A percentile compares a stretch with the other conserved stretches of the same genome.
phyloP scores from a whole-genome alignment of 306 rosid species.

The Oxytropis ochrocephala region DNA sequence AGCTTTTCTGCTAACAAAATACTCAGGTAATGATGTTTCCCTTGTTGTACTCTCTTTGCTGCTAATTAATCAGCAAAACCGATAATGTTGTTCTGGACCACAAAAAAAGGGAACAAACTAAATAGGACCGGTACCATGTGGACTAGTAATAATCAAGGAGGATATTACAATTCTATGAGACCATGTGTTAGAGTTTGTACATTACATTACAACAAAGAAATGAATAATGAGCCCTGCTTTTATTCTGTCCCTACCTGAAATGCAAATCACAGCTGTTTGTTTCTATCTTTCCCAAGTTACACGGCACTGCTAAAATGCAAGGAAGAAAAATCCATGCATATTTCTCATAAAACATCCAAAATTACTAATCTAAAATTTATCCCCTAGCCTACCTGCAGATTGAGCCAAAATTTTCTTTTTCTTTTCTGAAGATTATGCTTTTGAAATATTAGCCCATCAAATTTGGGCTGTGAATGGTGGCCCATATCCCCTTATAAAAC shows the following conservation, averaged over 20 bases:
- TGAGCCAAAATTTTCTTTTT: neutral
- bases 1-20: neutral
- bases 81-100: neutral
- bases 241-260: neutral
- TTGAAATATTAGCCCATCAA: slow-evolving; percentile 16
- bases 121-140: slow-evolving; percentile 21
- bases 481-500: neutral
- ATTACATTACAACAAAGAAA: neutral
- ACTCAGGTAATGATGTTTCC: slow-evolving; percentile 5
- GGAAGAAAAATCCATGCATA: neutral
- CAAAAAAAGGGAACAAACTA: neutral
- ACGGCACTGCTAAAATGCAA: slow-evolving; percentile 12
- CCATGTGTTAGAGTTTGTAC: neutral
- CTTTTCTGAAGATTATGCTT: neutral
- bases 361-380: neutral
- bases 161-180: neutral
- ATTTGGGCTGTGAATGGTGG: slow-evolving; percentile 12
- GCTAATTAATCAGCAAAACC: neutral
- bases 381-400: neutral
- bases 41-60: neutral
- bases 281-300: neutral
- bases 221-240: neutral
- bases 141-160: slow-evolving; percentile 3
- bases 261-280: neutral
- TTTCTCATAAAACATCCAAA: neutral